Conservation (phyloP, 1,139 yeast species). For the Blastobotrys aristatus region DNA sequence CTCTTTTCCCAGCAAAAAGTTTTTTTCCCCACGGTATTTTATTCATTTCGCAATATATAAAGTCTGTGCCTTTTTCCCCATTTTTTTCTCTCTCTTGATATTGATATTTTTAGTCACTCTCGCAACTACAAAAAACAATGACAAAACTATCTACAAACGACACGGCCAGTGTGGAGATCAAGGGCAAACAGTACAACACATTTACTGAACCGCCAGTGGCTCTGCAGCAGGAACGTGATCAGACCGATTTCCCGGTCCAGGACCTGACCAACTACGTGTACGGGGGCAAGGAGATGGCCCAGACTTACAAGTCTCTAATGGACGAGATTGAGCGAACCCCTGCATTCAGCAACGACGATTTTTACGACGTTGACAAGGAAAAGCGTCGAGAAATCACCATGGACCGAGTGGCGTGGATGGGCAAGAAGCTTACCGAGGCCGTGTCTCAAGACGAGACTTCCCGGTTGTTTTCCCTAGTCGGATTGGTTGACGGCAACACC, state of each 20-base stretch:
- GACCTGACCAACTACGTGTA: slow-evolving; percentile 51
- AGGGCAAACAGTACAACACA: slow-evolving; percentile 31
- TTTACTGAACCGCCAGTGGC: slow-evolving; percentile 36
- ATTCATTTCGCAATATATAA: not conserved
- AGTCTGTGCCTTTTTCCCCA: not conserved
- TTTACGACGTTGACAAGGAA: slow-evolving; percentile 50
- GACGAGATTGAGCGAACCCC: slow-evolving; percentile 52
- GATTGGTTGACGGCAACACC: slow-evolving; percentile 52
- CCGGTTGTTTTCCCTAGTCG: slow-evolving; percentile 39
- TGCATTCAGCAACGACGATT: slow-evolving; percentile 44
- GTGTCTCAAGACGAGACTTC: slow-evolving; percentile 34
- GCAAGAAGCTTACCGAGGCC: slow-evolving; percentile 43
- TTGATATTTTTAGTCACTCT: not conserved
- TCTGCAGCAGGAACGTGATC: slow-evolving; percentile 45
- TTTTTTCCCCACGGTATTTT: not conserved
- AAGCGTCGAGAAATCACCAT: slow-evolving; percentile 51
- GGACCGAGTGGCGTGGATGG: slow-evolving; percentile 44
- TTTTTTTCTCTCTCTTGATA: not conserved
- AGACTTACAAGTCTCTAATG: slow-evolving; percentile 43
- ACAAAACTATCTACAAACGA: slow-evolving; percentile 15
- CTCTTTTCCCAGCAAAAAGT: too few relatives aligned
- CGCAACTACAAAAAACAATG: slow-evolving; percentile 2
- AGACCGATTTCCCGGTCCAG: slow-evolving; percentile 44
- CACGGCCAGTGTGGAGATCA: slow-evolving; percentile 28
- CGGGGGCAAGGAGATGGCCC: slow-evolving; percentile 47